Evolutionary conservation across 805 yeast species (phyloP), one percentile per base, ranked within the genome.

Genomic region (Priceomyces haplophilus): DNA sequence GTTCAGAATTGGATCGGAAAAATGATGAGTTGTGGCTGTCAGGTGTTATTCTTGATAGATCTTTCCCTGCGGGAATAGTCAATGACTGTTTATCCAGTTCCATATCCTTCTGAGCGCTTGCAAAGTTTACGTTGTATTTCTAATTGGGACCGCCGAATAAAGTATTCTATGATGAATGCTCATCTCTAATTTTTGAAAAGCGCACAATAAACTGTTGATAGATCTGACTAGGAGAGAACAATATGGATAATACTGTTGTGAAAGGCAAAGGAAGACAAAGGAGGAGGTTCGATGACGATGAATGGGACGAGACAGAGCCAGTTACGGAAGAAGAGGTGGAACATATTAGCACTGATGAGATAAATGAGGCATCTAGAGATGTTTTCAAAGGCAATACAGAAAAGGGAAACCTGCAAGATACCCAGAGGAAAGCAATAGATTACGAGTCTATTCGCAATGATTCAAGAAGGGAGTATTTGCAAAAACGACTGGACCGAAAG

Each of bases 31-130:
- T 52, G 27, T 48, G 46, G 10, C 53, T 52, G 19, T 53, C 56
- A 1, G 64, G 63, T 3, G 59, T 55, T 13, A 59, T 62, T 34
- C 67, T 46, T 8, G 60, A 51, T 21, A 42, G 44, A 11, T 53
- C 44, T 24, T 55, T 41, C 8, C 44, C 47, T 34, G 38, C 52
- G 15, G 47, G 34, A 3, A 21, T 15, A 18, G 29, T 21, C 20
- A 37, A 27, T 27, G 31, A 12, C 5, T 27, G 15, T 12, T n/a
- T 4, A 5, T 27, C 31, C 15, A 5, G 15, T n/a, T 27, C n/a
- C 31, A 27, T 27, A n/a, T 10, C n/a, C n/a, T 6, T 19, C 7
- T 32, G n/a, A 6, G 16, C 4, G 17, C 20, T 6, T n/a, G 20
- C 25, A 36, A 4, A 19, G 13, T 13, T 4, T 21, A 29, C 13